A percentile compares a stretch with the other conserved stretches of the same genome.
Conservation (phyloP, 2,329 filamentous ascomycete genomes). For the Chalara sp. region DNA sequence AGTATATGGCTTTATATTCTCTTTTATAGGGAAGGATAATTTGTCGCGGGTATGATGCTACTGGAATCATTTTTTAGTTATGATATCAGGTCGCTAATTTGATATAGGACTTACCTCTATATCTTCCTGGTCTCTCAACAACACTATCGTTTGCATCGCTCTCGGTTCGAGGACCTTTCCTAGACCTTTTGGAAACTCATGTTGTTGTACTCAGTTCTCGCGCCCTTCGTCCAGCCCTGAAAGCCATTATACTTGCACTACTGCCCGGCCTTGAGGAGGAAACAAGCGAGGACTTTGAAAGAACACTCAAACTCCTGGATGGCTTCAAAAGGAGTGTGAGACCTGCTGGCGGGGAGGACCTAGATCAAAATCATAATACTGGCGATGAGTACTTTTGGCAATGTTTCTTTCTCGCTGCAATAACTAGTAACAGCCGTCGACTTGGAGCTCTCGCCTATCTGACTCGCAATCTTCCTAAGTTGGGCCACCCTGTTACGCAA, state of each 20-base stretch:
- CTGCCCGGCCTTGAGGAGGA: conserved; percentile 92
- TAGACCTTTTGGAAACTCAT: conserved; percentile 76
- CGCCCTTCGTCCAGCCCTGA: conserved; percentile 78
- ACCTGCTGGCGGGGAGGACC: conserved; percentile 41
- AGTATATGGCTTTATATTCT: conserved; percentile 86
- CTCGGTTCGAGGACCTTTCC: conserved; percentile 77
- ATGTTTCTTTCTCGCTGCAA: conserved; percentile 88
- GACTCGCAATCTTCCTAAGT: conserved; percentile 66
- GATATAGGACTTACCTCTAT: conserved; percentile 67
- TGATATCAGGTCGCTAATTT: no score
- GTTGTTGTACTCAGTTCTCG: conserved; percentile 65
- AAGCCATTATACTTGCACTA: conserved; percentile 81
- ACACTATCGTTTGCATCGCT: conserved; percentile 93
- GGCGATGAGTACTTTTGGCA: conserved; percentile 96
- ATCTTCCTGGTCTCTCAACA: conserved; percentile 81
- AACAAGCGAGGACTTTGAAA: conserved; percentile 93
- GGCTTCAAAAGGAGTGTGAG: conserved; percentile 66
- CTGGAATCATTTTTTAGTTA: background rate
- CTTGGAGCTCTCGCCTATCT: conserved; percentile 86
- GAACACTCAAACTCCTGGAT: conserved; percentile 72
- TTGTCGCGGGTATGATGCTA: conserved; percentile 46
- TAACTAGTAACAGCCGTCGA: conserved; percentile 79
- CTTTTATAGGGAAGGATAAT: conserved; percentile 72
- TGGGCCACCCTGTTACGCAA: conserved; percentile 40
- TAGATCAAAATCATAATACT: conserved; percentile 46